These are phyloP conservation scores for Trichomonascaceae sp. DNA, from an alignment of 1,139 yeast species.

Conservation along the genomic window DNA sequence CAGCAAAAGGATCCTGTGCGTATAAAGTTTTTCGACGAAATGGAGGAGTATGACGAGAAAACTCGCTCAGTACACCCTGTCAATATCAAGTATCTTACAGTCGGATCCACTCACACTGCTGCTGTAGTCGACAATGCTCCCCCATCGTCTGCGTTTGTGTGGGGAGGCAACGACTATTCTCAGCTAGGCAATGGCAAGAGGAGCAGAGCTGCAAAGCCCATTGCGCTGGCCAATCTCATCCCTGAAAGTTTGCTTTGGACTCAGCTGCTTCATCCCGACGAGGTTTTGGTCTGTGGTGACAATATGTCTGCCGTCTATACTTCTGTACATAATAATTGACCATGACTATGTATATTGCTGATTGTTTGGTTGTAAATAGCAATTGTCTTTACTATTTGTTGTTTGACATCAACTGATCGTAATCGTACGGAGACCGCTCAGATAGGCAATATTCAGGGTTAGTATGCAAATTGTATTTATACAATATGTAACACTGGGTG, in stretches of 20 bases:
- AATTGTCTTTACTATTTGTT: no score
- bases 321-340: no score
- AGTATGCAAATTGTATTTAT: no score
- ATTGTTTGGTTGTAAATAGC: no score
- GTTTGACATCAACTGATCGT: no score
- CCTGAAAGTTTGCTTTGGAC: slow-evolving; percentile 2
- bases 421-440: no score
- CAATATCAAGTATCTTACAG: slow-evolving; percentile 38
- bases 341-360: no score
- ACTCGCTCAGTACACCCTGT: slow-evolving; percentile 29
- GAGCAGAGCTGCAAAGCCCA: slow-evolving; percentile 46
- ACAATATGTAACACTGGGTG: no score
- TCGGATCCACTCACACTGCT: slow-evolving; percentile 56
- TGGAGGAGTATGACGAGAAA: slow-evolving; percentile 32
- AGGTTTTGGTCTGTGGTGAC: slow-evolving; percentile 51
- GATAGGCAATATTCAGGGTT: no score
- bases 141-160: slow-evolving; percentile 43
- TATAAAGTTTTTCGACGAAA: slow-evolving; percentile 32
- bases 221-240: slow-evolving; percentile 37
- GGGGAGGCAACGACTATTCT: slow-evolving; percentile 78
- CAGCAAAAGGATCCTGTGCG: slow-evolving; percentile 56
- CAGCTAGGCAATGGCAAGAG: slow-evolving; percentile 78
- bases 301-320: slow-evolving; percentile 46
- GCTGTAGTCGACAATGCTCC: slow-evolving; percentile 34
- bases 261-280: slow-evolving; percentile 28